phyloP scores from a whole-genome alignment of 73 alveolate species.

The Paramecium sexaurelia region DNA sequence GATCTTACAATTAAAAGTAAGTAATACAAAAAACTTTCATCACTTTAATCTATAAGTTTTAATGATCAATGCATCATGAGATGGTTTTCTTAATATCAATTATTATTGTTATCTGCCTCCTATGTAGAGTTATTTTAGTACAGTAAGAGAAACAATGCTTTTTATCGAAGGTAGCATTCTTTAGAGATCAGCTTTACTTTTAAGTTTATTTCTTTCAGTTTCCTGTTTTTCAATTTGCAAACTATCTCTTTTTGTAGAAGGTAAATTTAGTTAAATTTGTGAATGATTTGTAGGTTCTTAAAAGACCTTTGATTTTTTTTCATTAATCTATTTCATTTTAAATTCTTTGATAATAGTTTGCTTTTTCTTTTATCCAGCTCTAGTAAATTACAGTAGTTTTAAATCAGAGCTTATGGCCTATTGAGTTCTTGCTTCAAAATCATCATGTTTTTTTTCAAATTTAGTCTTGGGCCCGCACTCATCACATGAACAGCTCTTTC shows the following conservation, averaged over 20 bases:
- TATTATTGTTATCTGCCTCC: conserved; percentile 10
- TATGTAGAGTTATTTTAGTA: not conserved
- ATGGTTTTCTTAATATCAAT: not conserved
- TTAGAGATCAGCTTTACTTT: not conserved
- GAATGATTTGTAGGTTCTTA: not conserved
- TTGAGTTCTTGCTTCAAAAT: conserved; percentile 17
- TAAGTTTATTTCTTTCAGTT: not conserved
- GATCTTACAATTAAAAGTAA: not conserved
- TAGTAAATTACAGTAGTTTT: conserved; percentile 16
- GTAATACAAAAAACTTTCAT: not conserved
- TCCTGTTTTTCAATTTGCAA: not conserved
- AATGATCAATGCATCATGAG: conserved; percentile 7
- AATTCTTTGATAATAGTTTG: not conserved
- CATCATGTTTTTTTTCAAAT: conserved; percentile 21
- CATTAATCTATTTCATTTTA: not conserved
- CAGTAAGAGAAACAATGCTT: conserved; percentile 26
- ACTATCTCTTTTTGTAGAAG: conserved; percentile 28
- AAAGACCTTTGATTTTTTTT: not conserved
- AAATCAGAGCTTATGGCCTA: conserved; percentile 9
- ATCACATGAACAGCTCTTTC: not conserved
- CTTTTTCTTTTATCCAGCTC: conserved; percentile 9
- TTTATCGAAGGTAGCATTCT: not conserved
- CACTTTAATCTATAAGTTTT: conserved; percentile 18
- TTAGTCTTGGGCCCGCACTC: not conserved
- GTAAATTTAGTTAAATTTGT: not conserved